A percentile compares a stretch with the other conserved stretches of the same genome.
Evolutionary conservation across 108 stramenopile species (phyloP).

Genomic region (Epithemia pelagica): DNA sequence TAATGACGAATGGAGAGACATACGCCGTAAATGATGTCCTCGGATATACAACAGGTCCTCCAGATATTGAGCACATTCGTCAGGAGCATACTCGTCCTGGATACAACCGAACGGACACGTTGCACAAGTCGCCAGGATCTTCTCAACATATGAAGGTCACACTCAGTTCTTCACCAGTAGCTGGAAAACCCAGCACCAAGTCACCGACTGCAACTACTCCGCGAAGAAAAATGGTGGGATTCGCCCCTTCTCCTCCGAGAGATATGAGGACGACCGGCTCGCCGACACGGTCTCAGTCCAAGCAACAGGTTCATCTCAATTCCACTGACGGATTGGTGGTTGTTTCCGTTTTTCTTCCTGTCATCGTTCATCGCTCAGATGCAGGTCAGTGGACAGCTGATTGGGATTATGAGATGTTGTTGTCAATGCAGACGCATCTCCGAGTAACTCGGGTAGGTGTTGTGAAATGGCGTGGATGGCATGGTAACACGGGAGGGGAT

Average conservation of each 20-base stretch:
- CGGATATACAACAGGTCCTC: conserved; percentile 43
- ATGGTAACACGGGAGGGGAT: conserved; percentile 47
- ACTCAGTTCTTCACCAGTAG: conserved; percentile 2
- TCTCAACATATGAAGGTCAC: neutral
- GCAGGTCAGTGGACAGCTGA: conserved; percentile 69
- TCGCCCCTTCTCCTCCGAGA: conserved; percentile 46
- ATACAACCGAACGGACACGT: conserved; percentile 12
- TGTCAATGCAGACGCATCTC: conserved; percentile 89
- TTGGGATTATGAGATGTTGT: conserved; percentile 95
- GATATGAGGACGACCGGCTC: conserved; percentile 13
- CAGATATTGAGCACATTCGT: conserved; percentile 67
- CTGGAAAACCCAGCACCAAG: neutral
- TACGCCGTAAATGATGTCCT: conserved; percentile 73
- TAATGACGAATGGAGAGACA: conserved; percentile 49
- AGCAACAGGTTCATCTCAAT: conserved; percentile 61
- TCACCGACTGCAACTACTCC: conserved; percentile 13
- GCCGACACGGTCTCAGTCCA: conserved; percentile 8
- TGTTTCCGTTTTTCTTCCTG: conserved; percentile 82
- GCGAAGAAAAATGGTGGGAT: conserved; percentile 68
- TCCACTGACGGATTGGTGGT: conserved; percentile 84
- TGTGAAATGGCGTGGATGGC: conserved; percentile 89
- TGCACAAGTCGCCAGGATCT: conserved; percentile 12
- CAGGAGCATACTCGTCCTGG: conserved; percentile 15
- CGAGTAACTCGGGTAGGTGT: conserved; percentile 89
- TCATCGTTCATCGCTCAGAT: conserved; percentile 59